Conservation (phyloP, 2,329 filamentous ascomycete species). For the Xylaria sp. region DNA sequence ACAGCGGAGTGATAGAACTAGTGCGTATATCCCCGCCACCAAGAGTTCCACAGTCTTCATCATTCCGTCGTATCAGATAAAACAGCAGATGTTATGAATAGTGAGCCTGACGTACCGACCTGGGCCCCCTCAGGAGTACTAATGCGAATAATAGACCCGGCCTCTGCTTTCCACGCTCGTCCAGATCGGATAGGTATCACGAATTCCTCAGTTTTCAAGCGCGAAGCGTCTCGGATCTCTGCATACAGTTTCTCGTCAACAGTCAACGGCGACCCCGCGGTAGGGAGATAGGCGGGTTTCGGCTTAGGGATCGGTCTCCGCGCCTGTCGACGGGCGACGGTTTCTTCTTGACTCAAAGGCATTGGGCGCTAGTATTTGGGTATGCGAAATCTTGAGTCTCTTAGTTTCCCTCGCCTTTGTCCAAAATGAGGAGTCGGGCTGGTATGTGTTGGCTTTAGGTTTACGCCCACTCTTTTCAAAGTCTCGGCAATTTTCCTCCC, state of each 20-base stretch:
- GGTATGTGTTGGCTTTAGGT: not conserved
- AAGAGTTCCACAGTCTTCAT: not conserved
- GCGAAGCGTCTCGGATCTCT: constrained; percentile 59
- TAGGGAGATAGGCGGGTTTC: constrained; percentile 55
- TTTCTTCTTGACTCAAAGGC: constrained; percentile 31
- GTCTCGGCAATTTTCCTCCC: no score
- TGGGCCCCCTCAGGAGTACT: constrained; percentile 79
- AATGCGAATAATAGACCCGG: constrained; percentile 72
- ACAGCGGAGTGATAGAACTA: not conserved
- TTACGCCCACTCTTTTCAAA: no score
- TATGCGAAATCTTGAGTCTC: not conserved
- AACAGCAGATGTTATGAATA: not conserved
- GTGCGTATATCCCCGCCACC: not conserved
- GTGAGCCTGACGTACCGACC: constrained; percentile 56
- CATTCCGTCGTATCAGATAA: not conserved
- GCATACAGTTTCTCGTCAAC: constrained; percentile 61
- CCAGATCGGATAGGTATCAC: constrained; percentile 76
- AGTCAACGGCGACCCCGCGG: constrained; percentile 49
- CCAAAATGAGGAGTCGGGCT: not conserved
- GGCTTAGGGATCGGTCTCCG: constrained; percentile 54
- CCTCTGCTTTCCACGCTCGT: constrained; percentile 72
- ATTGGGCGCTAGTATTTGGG: constrained; percentile 17
- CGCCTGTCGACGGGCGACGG: constrained; percentile 47
- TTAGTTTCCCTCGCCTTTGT: not conserved
- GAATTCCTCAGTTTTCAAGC: constrained; percentile 56